Evolutionary conservation across 306 rosid species (phyloP), one percentile per base, ranked within the genome.

Genomic region (Pyrus communis): DNA sequence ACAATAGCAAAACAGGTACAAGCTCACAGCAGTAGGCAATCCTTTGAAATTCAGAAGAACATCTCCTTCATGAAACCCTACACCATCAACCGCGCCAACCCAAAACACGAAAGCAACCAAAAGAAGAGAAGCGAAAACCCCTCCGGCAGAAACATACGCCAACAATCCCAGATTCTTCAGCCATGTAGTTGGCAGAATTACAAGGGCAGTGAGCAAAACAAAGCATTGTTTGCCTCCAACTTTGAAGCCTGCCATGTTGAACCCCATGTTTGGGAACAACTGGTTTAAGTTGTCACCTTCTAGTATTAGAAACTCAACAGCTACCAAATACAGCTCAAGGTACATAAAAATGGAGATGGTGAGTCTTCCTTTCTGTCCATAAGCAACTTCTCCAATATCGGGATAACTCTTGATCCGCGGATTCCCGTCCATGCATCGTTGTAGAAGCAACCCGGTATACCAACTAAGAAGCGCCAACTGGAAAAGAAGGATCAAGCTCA

Each of bases 141-240:
- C 93, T 33, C 93, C 89, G 46, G 84, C 81, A 33, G 97, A 92
- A 43, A 92, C 70, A 42, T 88, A 90, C 2, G 97, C 93, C 33
- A 90, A 2, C 35, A 69, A 35, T 15, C 87, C 87, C 80, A 92
- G 45, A 40, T 67, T 87, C 85, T 76, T 88, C 54, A 90, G 12
- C 92, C 97, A 92, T 3, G 97, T 87, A 2, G 97, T 88, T 42
- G 93, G 96, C 23, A 92, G 25, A 66, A 90, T 78, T 11, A 84
- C 54, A 14, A 90, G 73, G 13, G 91, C 85, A 21, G 89, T 52
- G 9, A 86, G 70, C 28, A 92, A 7, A 68, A 89, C 80, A 73
- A 87, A 92, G 35, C 84, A 79, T 46, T 69, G 63, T 51, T 79
- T 82, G 17, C 91, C 86, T 75, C 67, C 82, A 25, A 89, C 62